Conservation (phyloP, 345 rosid species). For the Brassica nigra region DNA sequence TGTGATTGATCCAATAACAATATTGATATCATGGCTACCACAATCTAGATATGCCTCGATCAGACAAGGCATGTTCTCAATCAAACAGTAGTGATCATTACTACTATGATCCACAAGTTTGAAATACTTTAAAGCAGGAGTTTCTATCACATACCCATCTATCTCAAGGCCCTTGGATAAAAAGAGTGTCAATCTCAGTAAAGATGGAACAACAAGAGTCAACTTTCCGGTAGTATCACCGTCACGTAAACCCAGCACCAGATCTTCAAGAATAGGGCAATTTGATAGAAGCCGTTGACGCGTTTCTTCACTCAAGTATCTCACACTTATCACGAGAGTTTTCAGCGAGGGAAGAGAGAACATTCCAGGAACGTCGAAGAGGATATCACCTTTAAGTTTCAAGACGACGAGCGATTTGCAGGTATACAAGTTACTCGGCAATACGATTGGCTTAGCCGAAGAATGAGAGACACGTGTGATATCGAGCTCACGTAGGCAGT, state of each 20-base stretch:
- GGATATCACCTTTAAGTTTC: background rate
- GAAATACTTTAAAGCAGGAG: constrained; percentile 14
- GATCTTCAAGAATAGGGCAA: background rate
- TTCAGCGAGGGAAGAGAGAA: constrained; percentile 9
- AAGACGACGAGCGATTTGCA: background rate
- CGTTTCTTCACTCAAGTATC: background rate
- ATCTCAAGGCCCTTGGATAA: rapidly evolving
- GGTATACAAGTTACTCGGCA: background rate
- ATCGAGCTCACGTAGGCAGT: background rate
- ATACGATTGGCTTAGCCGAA: background rate
- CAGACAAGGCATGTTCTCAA: constrained; percentile 16
- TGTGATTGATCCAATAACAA: constrained; percentile 18
- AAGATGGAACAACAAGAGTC: constrained; percentile 1
- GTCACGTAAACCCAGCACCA: background rate
- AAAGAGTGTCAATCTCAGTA: background rate
- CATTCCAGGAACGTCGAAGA: constrained; percentile 14
- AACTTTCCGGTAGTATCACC: background rate
- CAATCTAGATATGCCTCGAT: background rate
- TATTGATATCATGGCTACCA: background rate
- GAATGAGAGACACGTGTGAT: background rate
- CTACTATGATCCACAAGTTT: background rate
- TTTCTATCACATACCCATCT: background rate
- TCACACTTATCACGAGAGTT: background rate
- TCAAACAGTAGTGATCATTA: background rate
- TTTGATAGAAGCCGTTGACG: background rate